Percentiles rank a stretch among this genome's conserved stretches.
These are phyloP conservation scores for Aspergillus sp. DNA, from an alignment of 2,329 filamentous ascomycete species.

Conservation along the genomic window DNA sequence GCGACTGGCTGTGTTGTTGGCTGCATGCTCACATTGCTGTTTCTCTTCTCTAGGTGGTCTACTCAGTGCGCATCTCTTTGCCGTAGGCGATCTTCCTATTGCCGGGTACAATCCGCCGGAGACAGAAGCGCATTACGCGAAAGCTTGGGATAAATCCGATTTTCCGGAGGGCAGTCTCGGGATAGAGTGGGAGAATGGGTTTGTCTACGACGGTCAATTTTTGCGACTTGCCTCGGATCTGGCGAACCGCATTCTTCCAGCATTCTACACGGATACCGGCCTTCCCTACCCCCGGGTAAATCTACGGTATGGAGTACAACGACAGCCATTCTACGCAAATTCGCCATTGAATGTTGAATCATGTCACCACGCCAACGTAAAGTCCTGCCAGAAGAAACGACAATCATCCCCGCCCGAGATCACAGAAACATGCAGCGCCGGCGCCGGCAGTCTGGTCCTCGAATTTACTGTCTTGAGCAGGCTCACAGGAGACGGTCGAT, in stretches of 20 bases:
- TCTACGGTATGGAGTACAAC: conserved; percentile 72
- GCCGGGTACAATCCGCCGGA: conserved; percentile 64
- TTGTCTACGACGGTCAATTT: conserved; percentile 85
- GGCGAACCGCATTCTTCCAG: conserved; percentile 78
- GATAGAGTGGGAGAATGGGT: conserved; percentile 72
- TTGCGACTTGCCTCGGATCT: conserved; percentile 86
- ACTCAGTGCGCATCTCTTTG: conserved; percentile 90
- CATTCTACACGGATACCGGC: conserved; percentile 87
- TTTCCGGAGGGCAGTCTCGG: conserved; percentile 26
- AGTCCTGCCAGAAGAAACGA: conserved; percentile 42
- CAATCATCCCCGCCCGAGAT: conserved; percentile 60
- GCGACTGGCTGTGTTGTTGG: not conserved
- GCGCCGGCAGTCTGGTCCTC: conserved; percentile 90
- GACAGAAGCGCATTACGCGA: conserved; percentile 38
- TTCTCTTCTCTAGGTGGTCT: conserved; percentile 62
- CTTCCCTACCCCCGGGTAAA: conserved; percentile 95
- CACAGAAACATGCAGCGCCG: conserved; percentile 94
- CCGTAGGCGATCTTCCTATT: conserved; percentile 85
- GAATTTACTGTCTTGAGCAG: conserved; percentile 91
- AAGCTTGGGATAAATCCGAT: conserved; percentile 40
- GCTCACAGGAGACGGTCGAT: conserved; percentile 80
- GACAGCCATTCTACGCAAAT: conserved; percentile 76
- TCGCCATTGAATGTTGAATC: conserved; percentile 67
- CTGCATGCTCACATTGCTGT: not conserved
- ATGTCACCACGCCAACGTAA: conserved; percentile 44